phyloP scores from a whole-genome alignment of 1,284 basidiomycete genomes.

The Ganoderma leucocontextum region DNA sequence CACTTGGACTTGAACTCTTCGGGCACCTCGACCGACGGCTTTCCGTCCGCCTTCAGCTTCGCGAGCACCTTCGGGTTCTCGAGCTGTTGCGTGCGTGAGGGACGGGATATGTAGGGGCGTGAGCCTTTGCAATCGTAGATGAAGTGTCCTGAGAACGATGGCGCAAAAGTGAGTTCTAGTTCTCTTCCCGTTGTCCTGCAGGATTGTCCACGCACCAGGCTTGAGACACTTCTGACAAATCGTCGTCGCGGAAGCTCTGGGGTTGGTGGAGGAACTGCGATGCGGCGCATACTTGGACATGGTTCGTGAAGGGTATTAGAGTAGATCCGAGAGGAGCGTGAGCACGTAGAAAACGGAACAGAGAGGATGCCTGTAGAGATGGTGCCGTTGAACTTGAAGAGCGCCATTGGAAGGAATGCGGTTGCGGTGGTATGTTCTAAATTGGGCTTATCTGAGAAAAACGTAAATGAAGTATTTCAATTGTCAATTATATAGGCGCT shows the following conservation, averaged over 20 bases:
- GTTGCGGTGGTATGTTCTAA: too few species aligned
- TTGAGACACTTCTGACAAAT: constrained; percentile 82
- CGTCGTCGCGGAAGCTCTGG: constrained; percentile 68
- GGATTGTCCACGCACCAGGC: constrained; percentile 53
- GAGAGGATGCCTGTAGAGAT: background rate
- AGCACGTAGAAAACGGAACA: background rate
- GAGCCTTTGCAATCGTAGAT: constrained; percentile 80
- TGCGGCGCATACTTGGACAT: constrained; percentile 89
- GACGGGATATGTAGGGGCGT: constrained; percentile 78
- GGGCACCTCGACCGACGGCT: constrained; percentile 78
- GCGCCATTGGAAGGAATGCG: too few species aligned
- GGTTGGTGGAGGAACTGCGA: constrained; percentile 61
- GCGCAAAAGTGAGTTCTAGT: background rate
- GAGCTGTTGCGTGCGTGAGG: constrained; percentile 78
- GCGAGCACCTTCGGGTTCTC: constrained; percentile 73
- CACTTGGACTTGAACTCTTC: constrained; percentile 85
- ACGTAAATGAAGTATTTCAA: background rate
- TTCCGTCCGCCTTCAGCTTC: constrained; percentile 70
- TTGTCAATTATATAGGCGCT: background rate
- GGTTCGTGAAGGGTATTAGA: too few species aligned
- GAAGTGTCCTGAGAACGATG: constrained; percentile 65
- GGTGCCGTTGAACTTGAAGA: background rate
- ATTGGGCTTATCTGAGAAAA: background rate
- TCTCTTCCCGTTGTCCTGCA: background rate
- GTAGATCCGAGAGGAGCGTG: background rate